Base-by-base conservation (phyloP, 257 asterid species). In the Linaria vulgaris region DNA sequence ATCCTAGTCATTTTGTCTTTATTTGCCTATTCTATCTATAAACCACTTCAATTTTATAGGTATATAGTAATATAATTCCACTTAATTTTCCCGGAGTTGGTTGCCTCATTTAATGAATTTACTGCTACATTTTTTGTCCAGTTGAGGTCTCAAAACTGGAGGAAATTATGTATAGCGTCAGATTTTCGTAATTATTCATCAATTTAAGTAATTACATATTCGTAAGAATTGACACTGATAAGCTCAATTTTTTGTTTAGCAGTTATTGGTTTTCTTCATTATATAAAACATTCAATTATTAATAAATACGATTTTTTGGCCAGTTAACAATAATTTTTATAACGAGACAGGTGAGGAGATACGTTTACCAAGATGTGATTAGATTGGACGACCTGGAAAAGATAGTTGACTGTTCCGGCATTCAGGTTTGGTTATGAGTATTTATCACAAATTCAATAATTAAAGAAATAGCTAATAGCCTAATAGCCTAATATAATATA, bases 361-460 rank as follows among this genome's bases (percentile, higher is more conserved):
- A 89, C 70, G 88, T 89, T 12, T 89, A 89, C 75, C 97, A 87
- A 37, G 73, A 84, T 72, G 97, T 89, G 15, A 77, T 85, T 58
- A 84, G 97, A 76, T 64, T 87, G 90, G 96, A 83, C 34, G 96
- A 90, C 77, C 86, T 87, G 34, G 95, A 90, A 66, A 90, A 82
- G 82, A 80, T 90, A 73, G 77, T 90, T 9, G 92, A 90, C 78
- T 87, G 95, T 70, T 79, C 89, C 61, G 75, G 63, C 59, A 82
- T 90, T 74, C 95, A 90, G 95, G 97, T 86, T 63, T 0, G 6
- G 4, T 49, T 34, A 34, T 34, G 41, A 34, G 9, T 7, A 3
- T 3, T 34, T 34, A 34, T 34, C 41, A 7, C 41, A 34, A 34
- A 34, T 34, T 2, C 9, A 34, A 34, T 34, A 34, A 34, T 7